Evolutionary conservation across 257 asterid species (phyloP).

Genomic region (Nicotiana undulata): DNA sequence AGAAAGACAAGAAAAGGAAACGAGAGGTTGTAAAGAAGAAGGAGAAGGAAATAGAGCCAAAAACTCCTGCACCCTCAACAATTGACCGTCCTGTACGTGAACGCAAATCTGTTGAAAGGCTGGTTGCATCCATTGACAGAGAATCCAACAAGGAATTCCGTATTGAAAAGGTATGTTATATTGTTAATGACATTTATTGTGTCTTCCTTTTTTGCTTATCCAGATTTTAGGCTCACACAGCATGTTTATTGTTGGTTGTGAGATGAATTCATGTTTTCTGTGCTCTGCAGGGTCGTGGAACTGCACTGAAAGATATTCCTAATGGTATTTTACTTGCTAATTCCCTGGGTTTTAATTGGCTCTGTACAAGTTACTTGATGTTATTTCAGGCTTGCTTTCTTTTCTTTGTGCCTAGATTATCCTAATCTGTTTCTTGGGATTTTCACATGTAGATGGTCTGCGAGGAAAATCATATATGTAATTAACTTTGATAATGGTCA

Average conservation of each 20-base stretch:
- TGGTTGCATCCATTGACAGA: conserved; percentile 75
- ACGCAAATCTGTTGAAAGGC: conserved; percentile 85
- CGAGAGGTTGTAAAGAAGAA: conserved; percentile 31
- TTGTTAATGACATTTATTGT: neutral
- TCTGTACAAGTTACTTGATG: no score
- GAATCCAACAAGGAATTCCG: conserved; percentile 53
- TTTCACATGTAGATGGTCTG: no score
- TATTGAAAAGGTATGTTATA: conserved; percentile 62
- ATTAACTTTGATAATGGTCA: no score
- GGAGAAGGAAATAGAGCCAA: conserved; percentile 40
- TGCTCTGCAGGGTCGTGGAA: conserved; percentile 83
- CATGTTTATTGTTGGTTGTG: neutral
- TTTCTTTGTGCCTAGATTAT: no score
- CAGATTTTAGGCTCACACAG: neutral
- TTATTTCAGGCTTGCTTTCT: no score
- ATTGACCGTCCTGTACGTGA: conserved; percentile 88
- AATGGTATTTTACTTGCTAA: conserved; percentile 47
- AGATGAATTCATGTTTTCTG: neutral
- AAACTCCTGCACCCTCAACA: conserved; percentile 48
- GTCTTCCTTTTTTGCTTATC: neutral
- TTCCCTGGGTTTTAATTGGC: neutral
- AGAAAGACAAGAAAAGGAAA: conserved; percentile 30
- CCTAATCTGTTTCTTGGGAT: no score
- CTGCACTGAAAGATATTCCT: conserved; percentile 88
- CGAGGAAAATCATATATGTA: no score